These are phyloP conservation scores for Debaryomyces sp. DNA, from an alignment of 1,139 yeast genomes.

Conservation along the genomic window DNA sequence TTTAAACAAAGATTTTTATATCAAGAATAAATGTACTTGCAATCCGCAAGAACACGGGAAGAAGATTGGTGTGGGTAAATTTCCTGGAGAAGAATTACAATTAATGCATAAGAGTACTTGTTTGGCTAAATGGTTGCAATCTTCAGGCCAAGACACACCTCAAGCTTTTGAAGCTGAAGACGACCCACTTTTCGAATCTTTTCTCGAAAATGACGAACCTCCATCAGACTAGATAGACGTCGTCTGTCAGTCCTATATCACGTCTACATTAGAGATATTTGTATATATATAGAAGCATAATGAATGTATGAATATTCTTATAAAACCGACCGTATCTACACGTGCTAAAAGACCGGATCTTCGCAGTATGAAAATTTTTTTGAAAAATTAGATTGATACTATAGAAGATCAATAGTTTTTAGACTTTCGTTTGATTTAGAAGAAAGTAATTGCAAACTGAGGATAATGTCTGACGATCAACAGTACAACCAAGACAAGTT, in stretches of 20 bases:
- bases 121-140: constrained; percentile 7
- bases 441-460: not conserved
- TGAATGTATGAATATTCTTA: not conserved
- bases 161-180: not conserved
- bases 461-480: constrained; percentile 49
- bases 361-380: constrained; percentile 6
- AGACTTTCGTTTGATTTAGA: not conserved
- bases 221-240: not conserved
- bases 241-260: no score
- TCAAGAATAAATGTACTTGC: constrained; percentile 15
- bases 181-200: not conserved
- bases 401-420: not conserved
- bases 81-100: not conserved
- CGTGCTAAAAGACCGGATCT: constrained; percentile 1
- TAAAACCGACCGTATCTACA: not conserved
- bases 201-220: not conserved
- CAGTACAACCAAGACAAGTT: constrained; percentile 53
- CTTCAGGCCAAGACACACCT: not conserved
- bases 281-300: not conserved
- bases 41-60: constrained; percentile 13
- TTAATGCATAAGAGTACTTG: constrained; percentile 8
- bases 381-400: not conserved
- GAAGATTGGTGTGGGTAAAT: not conserved
- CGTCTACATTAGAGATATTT: not conserved
- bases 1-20: constrained; percentile 14